Conservation (phyloP, 768 basidiomycete genomes). For the Paxillus rubicundulus region DNA sequence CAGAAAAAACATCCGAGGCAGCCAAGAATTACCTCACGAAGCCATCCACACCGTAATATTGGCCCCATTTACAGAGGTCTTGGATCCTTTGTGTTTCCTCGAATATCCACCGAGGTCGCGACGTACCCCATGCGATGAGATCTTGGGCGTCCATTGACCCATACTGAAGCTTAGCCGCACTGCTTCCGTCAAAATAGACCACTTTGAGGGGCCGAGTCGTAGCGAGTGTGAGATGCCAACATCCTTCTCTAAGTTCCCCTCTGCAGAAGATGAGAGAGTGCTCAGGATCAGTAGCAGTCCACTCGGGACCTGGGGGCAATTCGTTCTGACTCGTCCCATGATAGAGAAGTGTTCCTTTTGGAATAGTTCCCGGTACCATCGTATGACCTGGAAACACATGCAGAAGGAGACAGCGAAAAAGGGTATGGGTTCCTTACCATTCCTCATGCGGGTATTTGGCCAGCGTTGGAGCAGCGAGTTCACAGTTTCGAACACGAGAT, state of each 20-base stretch:
- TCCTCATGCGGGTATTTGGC: constrained; percentile 38
- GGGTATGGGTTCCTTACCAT: constrained; percentile 18
- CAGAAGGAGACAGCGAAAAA: neutral
- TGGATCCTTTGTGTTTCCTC: constrained; percentile 24
- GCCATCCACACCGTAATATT: constrained; percentile 30
- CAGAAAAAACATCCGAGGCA: neutral
- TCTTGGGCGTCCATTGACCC: constrained; percentile 37
- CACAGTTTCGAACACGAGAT: constrained; percentile 36
- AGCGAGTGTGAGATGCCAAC: constrained; percentile 32
- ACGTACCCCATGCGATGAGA: constrained; percentile 30
- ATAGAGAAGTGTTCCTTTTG: constrained; percentile 33
- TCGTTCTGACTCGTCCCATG: constrained; percentile 19
- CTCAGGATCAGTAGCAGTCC: constrained; percentile 32
- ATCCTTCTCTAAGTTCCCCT: constrained; percentile 10
- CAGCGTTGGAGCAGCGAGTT: constrained; percentile 37
- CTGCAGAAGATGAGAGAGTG: constrained; percentile 38
- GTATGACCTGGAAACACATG: constrained; percentile 21
- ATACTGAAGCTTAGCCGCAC: constrained; percentile 28
- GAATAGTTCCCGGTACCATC: constrained; percentile 31
- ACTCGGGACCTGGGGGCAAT: constrained; percentile 27
- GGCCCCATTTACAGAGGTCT: constrained; percentile 34
- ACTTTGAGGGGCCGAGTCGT: constrained; percentile 28
- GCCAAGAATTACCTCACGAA: constrained; percentile 26
- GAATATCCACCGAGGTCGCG: constrained; percentile 16
- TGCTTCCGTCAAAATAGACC: constrained; percentile 35